A percentile compares a stretch with the other conserved stretches of the same genome.
Conservation (phyloP, 1,284 basidiomycete genomes). For the Phaffia rhodozyma region DNA sequence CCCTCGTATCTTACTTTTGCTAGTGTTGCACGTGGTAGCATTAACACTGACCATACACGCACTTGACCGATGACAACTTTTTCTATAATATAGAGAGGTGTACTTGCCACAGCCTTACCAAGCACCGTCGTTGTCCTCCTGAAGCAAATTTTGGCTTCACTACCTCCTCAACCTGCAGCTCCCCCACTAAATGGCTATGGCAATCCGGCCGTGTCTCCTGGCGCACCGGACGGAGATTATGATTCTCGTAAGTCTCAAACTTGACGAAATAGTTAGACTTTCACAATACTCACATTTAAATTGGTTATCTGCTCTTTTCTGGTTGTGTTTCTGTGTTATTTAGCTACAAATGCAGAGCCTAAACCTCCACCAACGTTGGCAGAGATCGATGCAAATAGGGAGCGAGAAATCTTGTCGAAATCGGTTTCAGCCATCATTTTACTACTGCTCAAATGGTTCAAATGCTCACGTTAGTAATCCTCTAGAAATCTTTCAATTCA, state of each 20-base stretch:
- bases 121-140: conserved; percentile 79
- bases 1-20: neutral
- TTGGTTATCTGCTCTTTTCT: neutral
- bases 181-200: neutral
- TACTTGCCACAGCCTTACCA: conserved; percentile 55
- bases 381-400: conserved; percentile 85
- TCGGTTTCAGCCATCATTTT: conserved; percentile 90
- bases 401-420: conserved; percentile 95
- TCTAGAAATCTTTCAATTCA: neutral
- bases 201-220: neutral
- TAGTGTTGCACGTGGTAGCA: neutral
- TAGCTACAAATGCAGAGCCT: neutral
- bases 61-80: conserved; percentile 5
- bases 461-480: conserved; percentile 68
- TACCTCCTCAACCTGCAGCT: conserved; percentile 52
- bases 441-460: conserved; percentile 93
- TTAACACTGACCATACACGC: conserved; percentile 1
- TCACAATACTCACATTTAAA: no score
- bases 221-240: neutral
- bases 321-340: neutral
- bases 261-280: neutral
- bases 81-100: conserved; percentile 26
- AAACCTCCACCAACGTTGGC: conserved; percentile 70
- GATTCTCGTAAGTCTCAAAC: neutral
- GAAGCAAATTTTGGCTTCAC: conserved; percentile 76